A percentile compares a stretch with the other conserved stretches of the same genome.
Evolutionary conservation across 2,329 filamentous ascomycete genomes (phyloP).

Genomic region (Colletotrichum sansevieriae): DNA sequence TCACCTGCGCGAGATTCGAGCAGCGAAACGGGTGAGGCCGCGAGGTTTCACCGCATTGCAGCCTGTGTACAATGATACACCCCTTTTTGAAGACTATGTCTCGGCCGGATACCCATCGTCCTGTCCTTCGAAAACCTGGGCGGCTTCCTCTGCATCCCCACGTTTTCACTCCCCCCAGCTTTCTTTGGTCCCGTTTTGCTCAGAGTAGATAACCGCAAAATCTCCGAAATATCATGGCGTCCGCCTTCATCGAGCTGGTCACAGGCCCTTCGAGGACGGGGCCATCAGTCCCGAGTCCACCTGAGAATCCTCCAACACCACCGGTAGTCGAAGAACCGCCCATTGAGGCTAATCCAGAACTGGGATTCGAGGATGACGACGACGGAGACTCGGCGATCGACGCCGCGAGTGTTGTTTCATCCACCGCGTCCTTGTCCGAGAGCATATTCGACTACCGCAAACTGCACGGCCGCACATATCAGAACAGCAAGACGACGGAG

Average conservation of each 20-base stretch:
- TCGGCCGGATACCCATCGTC: background rate
- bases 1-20: background rate
- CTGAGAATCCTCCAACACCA: background rate
- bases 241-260: background rate
- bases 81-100: constrained; percentile 20
- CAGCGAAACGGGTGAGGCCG: constrained; percentile 18
- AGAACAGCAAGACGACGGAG: constrained; percentile 46
- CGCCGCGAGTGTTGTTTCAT: constrained; percentile 42
- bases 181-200: background rate
- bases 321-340: background rate
- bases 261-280: background rate
- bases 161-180: background rate
- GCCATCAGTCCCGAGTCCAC: background rate
- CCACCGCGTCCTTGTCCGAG: constrained; percentile 50
- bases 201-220: background rate
- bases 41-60: constrained; percentile 21
- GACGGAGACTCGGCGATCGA: constrained; percentile 46
- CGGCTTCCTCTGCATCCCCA: constrained; percentile 13
- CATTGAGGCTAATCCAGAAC: constrained; percentile 13
- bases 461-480: constrained; percentile 50
- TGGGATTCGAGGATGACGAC: constrained; percentile 41
- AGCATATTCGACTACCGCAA: constrained; percentile 51
- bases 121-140: background rate
- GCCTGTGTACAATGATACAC: constrained; percentile 5
- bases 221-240: constrained; percentile 7